Conservation (phyloP, 2,329 filamentous ascomycete genomes). For the Aspergillus fischeri region DNA sequence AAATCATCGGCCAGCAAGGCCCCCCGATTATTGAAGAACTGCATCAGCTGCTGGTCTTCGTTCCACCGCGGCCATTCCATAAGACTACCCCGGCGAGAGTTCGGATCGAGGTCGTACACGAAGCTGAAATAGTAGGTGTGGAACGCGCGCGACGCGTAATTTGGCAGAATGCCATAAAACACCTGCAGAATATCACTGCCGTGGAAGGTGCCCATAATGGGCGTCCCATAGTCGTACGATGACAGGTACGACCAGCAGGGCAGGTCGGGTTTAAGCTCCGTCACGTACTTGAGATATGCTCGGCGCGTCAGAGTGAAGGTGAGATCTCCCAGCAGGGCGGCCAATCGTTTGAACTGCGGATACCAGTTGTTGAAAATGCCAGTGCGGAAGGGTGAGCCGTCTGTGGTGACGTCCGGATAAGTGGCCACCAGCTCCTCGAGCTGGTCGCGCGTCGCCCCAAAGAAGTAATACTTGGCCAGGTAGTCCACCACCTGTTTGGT, state of each 20-base stretch:
- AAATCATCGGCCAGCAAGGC: slow-evolving; percentile 48
- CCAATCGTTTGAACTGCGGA: slow-evolving; percentile 71
- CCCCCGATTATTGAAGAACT: slow-evolving; percentile 41
- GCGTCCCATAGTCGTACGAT: slow-evolving; percentile 66
- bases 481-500: slow-evolving; percentile 59
- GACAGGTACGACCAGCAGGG: slow-evolving; percentile 71
- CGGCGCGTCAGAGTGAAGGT: slow-evolving; percentile 70
- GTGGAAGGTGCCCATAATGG: slow-evolving; percentile 73
- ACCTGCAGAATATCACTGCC: slow-evolving; percentile 65
- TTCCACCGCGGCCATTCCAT: slow-evolving; percentile 55
- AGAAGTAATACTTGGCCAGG: slow-evolving; percentile 58
- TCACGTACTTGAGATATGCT: slow-evolving; percentile 52
- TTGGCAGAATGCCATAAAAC: slow-evolving; percentile 61
- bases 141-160: slow-evolving; percentile 58
- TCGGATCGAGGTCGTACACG: slow-evolving; percentile 66
- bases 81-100: slow-evolving; percentile 45
- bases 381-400: slow-evolving; percentile 70
- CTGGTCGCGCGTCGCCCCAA: slow-evolving; percentile 47
- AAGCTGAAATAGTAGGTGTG: slow-evolving; percentile 71
- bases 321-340: slow-evolving; percentile 70
- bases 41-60: slow-evolving; percentile 47
- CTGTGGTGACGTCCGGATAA: slow-evolving; percentile 55
- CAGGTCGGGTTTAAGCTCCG: slow-evolving; percentile 51
- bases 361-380: slow-evolving; percentile 65
- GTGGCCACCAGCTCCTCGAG: slow-evolving; percentile 56